These are phyloP conservation scores for Carallia pectinifolia DNA, from an alignment of 345 rosid species.

Conservation along the genomic window DNA sequence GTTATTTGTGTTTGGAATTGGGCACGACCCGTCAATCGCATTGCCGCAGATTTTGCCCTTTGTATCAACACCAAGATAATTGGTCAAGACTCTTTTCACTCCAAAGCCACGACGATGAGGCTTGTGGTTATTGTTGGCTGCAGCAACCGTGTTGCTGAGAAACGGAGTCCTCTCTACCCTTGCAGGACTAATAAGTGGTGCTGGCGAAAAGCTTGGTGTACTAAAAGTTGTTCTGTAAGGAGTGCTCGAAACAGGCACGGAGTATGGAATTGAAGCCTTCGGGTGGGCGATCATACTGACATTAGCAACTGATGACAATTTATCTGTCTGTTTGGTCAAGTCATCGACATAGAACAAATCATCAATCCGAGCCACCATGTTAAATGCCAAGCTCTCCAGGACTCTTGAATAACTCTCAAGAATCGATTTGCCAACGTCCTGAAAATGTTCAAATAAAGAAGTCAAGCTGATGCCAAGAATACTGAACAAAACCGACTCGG, in stretches of 20 bases:
- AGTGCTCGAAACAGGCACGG: constrained; percentile 62
- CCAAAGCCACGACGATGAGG: constrained; percentile 77
- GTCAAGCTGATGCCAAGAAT: not conserved
- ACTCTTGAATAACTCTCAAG: constrained; percentile 93
- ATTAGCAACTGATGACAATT: constrained; percentile 48
- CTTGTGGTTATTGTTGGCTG: constrained; percentile 37
- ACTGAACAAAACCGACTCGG: not conserved
- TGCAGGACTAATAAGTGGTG: constrained; percentile 57
- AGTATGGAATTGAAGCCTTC: constrained; percentile 51
- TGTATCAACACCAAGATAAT: constrained; percentile 72
- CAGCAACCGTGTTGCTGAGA: constrained; percentile 29
- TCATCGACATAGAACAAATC: constrained; percentile 88
- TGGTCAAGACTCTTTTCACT: constrained; percentile 71
- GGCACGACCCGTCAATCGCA: constrained; percentile 39
- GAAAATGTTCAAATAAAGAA: not conserved
- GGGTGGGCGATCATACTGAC: constrained; percentile 48
- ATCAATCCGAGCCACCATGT: constrained; percentile 86
- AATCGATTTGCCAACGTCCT: constrained; percentile 99
- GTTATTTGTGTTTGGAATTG: constrained; percentile 20
- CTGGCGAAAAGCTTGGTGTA: constrained; percentile 80
- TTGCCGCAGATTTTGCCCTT: constrained; percentile 56
- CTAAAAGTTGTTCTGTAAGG: constrained; percentile 64
- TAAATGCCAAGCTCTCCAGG: constrained; percentile 92
- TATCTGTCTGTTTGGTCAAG: constrained; percentile 73
- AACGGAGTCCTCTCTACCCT: constrained; percentile 63